These are phyloP conservation scores for Hymenoscyphus fructigenus DNA, from an alignment of 2,329 filamentous ascomycete genomes.

Conservation along the genomic window DNA sequence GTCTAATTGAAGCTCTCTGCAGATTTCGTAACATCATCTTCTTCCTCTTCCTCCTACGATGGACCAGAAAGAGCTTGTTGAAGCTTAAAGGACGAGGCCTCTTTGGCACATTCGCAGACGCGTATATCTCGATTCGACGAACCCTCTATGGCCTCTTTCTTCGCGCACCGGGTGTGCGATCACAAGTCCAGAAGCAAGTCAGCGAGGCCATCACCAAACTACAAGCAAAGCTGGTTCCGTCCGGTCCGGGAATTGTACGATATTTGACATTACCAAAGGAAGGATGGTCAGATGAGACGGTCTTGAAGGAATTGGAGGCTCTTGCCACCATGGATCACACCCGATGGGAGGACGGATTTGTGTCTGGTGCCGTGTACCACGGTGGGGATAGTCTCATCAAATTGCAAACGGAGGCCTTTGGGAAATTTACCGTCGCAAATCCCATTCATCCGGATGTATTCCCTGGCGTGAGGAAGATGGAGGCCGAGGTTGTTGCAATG, in stretches of 20 bases:
- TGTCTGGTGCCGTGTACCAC: conserved; percentile 95
- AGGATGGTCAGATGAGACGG: conserved; percentile 76
- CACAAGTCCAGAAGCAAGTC: conserved; percentile 82
- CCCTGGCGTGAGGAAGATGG: conserved; percentile 97
- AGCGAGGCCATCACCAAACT: conserved; percentile 76
- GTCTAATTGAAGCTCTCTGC: conserved; percentile 2
- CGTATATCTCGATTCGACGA: conserved; percentile 70
- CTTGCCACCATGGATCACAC: conserved; percentile 89
- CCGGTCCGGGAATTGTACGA: conserved; percentile 66
- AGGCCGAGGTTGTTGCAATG: conserved; percentile 97
- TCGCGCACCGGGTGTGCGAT: conserved; percentile 79
- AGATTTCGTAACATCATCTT: conserved; percentile 87
- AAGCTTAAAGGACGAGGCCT: conserved; percentile 87
- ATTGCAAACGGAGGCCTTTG: conserved; percentile 89
- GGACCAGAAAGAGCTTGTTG: conserved; percentile 76
- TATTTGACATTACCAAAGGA: conserved; percentile 78
- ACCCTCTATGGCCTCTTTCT: conserved; percentile 84
- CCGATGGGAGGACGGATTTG: conserved; percentile 92
- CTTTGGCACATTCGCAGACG: conserved; percentile 72
- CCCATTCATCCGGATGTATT: conserved; percentile 98
- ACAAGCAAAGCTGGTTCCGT: conserved; percentile 78
- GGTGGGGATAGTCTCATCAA: conserved; percentile 79
- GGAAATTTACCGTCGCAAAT: conserved; percentile 91
- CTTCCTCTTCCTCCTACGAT: conserved; percentile 80
- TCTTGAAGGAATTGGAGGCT: conserved; percentile 75